These are phyloP conservation scores for Huntiella savannae DNA, from an alignment of 2,329 filamentous ascomycete genomes.

Conservation along the genomic window DNA sequence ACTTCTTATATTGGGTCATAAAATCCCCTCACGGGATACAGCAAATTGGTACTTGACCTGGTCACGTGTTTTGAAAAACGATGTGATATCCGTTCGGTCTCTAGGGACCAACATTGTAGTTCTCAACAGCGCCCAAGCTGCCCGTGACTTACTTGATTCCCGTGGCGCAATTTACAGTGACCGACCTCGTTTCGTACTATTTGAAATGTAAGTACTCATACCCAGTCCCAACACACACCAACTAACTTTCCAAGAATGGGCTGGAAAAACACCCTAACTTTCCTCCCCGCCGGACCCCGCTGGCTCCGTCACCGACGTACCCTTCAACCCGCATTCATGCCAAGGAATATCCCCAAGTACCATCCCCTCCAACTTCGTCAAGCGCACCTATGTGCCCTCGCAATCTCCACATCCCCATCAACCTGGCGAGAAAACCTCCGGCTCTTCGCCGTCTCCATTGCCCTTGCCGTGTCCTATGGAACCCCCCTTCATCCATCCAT, in stretches of 20 bases:
- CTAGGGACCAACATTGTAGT: not conserved
- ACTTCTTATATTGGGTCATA: not conserved
- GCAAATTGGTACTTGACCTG: not conserved
- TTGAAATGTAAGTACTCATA: constrained; percentile 17
- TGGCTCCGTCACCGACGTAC: constrained; percentile 26
- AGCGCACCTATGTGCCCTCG: not conserved
- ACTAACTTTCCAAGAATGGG: constrained; percentile 18
- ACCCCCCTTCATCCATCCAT: not conserved
- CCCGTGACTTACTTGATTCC: constrained; percentile 25
- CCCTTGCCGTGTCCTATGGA: not conserved
- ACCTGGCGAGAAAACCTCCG: not conserved
- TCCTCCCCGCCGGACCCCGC: constrained; percentile 22
- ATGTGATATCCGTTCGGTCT: not conserved
- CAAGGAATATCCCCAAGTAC: constrained; percentile 18
- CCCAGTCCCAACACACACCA: not conserved
- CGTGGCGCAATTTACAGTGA: constrained; percentile 26
- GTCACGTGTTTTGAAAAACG: not conserved
- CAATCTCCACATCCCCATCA: not conserved
- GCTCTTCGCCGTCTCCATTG: not conserved
- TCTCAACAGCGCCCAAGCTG: constrained; percentile 12
- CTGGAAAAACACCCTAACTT: constrained; percentile 28
- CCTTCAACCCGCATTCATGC: constrained; percentile 24
- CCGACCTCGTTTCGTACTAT: constrained; percentile 24
- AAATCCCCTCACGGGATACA: not conserved
- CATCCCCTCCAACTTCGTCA: constrained; percentile 15